Base-by-base conservation (phyloP, 2,329 filamentous ascomycete species). In the Cadophora gregata region DNA sequence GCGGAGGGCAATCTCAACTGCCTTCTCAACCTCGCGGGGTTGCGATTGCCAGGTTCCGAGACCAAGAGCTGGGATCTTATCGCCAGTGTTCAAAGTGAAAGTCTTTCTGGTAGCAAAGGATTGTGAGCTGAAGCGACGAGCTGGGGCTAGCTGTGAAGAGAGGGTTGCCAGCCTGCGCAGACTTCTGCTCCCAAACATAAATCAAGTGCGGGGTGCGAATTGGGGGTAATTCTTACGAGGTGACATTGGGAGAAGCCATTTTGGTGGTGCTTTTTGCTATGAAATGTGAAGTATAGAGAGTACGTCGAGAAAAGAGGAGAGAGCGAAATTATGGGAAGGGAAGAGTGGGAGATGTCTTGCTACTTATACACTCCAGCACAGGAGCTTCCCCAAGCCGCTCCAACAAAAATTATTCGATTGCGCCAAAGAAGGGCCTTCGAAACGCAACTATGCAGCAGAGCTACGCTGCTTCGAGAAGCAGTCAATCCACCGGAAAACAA, bases 11-110 rank as follows among this genome's bases (percentile, higher is more conserved):
- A 82, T 82, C 79, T 91, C 87, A 70, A 95, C 92, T 63, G 92
- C 92, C 62, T 86, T 80, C 72, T 86, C 83, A 64, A 93, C 90
- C 79, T 92, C 85, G 72, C 77, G 79, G 64, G 90, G 88, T 74
- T 84, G 78, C 59, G 91, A 92, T 76, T 93, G 90, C 91, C 91
- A 94, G 64, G 92, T 94, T 65, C 92, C 92, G 55, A 94, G 84
- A 68, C 91, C 91, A 71, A 94, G 79, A 73, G 89, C 88, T 65
- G 91, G 90, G 68, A 96, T 96, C 80, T 92, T 89, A 78, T 86
- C 90, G 67, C 92, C 92, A 63, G 88, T 90, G 81, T 92, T 91
- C 78, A 93, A 86, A 72, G 86, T 88, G 77, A 89, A 90, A 75
- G 87, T 85, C 75, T 84, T 84, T 68, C 77, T 79, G 66, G 68